phyloP scores from a whole-genome alignment of 169 alveolate genomes.

The Eimeria zaria region DNA sequence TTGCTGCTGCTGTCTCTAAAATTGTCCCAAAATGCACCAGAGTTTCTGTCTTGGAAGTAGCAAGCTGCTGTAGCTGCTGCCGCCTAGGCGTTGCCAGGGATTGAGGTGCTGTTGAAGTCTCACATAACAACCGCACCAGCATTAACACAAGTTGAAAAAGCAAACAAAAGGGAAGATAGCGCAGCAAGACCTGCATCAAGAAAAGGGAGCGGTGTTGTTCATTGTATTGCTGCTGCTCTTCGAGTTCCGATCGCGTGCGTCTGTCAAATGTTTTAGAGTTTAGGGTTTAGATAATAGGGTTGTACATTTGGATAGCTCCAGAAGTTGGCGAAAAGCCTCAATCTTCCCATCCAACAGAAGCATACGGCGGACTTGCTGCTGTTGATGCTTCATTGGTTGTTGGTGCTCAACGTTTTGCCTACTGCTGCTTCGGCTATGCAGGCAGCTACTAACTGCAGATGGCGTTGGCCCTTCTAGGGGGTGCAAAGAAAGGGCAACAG shows the following conservation, averaged over 20 bases:
- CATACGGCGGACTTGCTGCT: slow-evolving; percentile 21
- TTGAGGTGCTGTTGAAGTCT: slow-evolving; percentile 68
- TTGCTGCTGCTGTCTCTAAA: slow-evolving; percentile 39
- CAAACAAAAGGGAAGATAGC: not conserved
- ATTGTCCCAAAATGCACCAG: slow-evolving; percentile 1
- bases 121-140: slow-evolving; percentile 1
- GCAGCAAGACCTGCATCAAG: not conserved
- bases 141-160: not conserved
- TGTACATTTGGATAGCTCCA: slow-evolving; percentile 38
- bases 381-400: not conserved
- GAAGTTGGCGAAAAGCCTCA: slow-evolving; percentile 45
- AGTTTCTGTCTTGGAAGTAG: slow-evolving; percentile 31
- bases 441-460: not conserved
- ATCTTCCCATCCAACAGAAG: slow-evolving; percentile 25
- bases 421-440: not conserved
- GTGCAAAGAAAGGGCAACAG: not conserved
- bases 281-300: not conserved
- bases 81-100: slow-evolving; percentile 22
- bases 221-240: not conserved
- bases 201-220: not conserved
- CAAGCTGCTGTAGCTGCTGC: slow-evolving; percentile 65
- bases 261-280: not conserved
- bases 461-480: not conserved
- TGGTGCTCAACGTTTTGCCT: not conserved
- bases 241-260: not conserved